phyloP scores from a whole-genome alignment of 2,329 filamentous ascomycete species.

The Nothopassalora personata region DNA sequence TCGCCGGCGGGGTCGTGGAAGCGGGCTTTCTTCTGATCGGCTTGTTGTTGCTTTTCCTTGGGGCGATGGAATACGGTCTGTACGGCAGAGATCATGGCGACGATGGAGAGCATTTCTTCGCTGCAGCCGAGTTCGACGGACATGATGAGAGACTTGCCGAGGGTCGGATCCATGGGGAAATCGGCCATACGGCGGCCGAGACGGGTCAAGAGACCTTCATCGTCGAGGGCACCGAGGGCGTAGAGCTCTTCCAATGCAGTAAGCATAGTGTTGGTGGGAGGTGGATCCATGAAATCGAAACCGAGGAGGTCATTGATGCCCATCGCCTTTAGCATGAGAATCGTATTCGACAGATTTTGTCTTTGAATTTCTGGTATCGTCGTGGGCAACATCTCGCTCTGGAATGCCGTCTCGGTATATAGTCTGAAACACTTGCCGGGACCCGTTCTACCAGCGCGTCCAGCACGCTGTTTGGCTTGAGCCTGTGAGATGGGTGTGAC shows the following conservation, averaged over 20 bases:
- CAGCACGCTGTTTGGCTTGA: conserved; percentile 89
- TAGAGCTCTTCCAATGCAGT: conserved; percentile 94
- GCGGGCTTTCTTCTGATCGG: conserved; percentile 95
- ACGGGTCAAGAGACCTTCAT: conserved; percentile 88
- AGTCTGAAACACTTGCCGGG: conserved; percentile 94
- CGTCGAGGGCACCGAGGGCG: conserved; percentile 82
- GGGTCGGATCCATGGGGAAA: conserved; percentile 92
- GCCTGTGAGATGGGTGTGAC: conserved; percentile 96
- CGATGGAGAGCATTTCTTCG: conserved; percentile 89
- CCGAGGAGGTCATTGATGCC: conserved; percentile 96
- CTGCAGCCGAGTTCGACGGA: conserved; percentile 84
- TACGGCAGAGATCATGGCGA: conserved; percentile 81
- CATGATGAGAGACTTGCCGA: conserved; percentile 85
- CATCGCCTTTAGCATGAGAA: conserved; percentile 98
- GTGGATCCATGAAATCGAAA: conserved; percentile 99
- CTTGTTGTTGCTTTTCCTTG: conserved; percentile 93
- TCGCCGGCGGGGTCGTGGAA: conserved; percentile 95
- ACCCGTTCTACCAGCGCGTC: conserved; percentile 86
- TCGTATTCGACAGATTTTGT: conserved; percentile 86
- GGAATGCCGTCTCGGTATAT: conserved; percentile 91
- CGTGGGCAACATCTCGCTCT: conserved; percentile 94
- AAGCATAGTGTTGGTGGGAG: conserved; percentile 95
- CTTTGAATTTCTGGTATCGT: conserved; percentile 95
- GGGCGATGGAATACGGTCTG: conserved; percentile 88
- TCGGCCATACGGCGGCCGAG: conserved; percentile 96